These are phyloP conservation scores for Coemansia sp. DNA, from an alignment of 192 early-diverging fungal genomes.

Conservation along the genomic window DNA sequence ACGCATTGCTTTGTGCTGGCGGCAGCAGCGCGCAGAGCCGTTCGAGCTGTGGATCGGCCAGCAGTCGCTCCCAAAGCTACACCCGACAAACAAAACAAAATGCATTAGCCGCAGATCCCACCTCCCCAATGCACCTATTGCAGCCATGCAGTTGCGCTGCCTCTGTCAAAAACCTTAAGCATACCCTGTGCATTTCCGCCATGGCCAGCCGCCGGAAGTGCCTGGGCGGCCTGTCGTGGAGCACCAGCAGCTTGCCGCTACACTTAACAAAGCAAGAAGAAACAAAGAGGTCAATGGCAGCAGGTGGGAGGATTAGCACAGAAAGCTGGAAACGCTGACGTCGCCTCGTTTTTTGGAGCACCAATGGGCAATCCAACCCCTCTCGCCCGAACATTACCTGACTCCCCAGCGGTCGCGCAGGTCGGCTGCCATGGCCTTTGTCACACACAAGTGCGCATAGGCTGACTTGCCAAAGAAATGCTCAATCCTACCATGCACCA, in stretches of 20 bases:
- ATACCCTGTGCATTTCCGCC: constrained; percentile 63
- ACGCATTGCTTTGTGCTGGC: neutral
- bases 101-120: neutral
- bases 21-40: constrained; percentile 1
- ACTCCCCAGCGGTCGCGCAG: constrained; percentile 60
- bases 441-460: constrained; percentile 81
- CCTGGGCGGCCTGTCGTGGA: constrained; percentile 79
- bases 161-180: too few relatives aligned
- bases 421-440: constrained; percentile 72
- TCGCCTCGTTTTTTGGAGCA: too few relatives aligned
- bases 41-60: constrained; percentile 29
- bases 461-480: constrained; percentile 51
- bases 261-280: constrained; percentile 12
- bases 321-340: constrained; percentile 1
- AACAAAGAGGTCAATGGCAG: too few relatives aligned
- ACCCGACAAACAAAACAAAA: constrained; percentile 1
- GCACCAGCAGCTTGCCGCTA: constrained; percentile 65
- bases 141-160: neutral
- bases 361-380: too few relatives aligned
- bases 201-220: constrained; percentile 67
- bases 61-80: constrained; percentile 45
- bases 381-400: too few relatives aligned
- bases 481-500: constrained; percentile 27
- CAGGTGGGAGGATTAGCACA: too few relatives aligned
- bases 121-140: neutral